Conservation (phyloP, 768 basidiomycete genomes). For the Boletus tylopilopsis region DNA sequence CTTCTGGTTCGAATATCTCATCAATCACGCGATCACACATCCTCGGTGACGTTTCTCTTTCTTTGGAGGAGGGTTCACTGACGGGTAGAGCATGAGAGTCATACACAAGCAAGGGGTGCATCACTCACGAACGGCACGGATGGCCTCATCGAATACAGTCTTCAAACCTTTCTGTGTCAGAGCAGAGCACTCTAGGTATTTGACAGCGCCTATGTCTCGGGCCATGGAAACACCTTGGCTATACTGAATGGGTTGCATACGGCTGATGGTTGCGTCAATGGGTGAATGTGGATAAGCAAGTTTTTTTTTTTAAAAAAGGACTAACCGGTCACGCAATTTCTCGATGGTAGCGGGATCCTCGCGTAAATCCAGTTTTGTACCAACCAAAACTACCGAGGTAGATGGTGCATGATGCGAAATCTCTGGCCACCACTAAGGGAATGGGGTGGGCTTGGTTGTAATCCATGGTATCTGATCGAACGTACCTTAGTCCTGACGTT, state of each 20-base stretch:
- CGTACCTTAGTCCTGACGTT: constrained; percentile 96
- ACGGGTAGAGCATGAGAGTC: constrained; percentile 5
- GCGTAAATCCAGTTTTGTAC: constrained; percentile 95
- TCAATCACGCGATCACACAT: constrained; percentile 72
- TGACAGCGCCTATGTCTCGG: constrained; percentile 92
- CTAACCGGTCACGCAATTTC: constrained; percentile 86
- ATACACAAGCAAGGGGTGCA: neutral
- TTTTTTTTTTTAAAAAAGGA: constrained; percentile 8
- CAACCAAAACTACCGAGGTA: constrained; percentile 90
- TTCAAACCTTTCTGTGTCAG: constrained; percentile 98
- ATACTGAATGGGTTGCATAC: constrained; percentile 94
- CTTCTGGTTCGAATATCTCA: constrained; percentile 19
- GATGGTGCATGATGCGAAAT: constrained; percentile 96
- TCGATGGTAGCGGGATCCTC: constrained; percentile 92
- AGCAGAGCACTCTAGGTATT: constrained; percentile 94
- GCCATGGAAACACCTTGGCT: constrained; percentile 87
- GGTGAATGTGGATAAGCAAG: constrained; percentile 1
- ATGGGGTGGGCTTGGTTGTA: constrained; percentile 4
- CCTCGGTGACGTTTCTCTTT: constrained; percentile 43
- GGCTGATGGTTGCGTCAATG: constrained; percentile 40
- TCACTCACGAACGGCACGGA: constrained; percentile 87
- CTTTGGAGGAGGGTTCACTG: constrained; percentile 77
- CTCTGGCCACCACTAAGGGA: constrained; percentile 86
- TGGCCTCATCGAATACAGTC: constrained; percentile 99
- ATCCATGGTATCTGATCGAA: constrained; percentile 4